Evolutionary conservation across 306 rosid genomes (phyloP), one percentile per base, ranked within the genome.

Genomic region (Cucurbita moschata): DNA sequence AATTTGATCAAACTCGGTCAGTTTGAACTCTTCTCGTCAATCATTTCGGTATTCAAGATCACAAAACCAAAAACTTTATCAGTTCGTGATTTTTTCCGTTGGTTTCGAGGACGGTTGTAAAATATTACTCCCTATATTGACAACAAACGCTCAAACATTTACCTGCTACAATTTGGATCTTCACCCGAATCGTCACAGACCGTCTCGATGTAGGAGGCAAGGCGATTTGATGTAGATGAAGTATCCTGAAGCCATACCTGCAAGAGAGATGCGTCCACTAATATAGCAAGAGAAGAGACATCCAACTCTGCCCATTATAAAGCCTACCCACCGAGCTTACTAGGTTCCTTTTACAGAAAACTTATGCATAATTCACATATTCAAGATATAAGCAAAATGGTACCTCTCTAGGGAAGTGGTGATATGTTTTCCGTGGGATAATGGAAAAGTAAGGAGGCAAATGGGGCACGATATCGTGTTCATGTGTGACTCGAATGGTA

Each of bases 371-470:
- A 67, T 21, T 43, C 72, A 46, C 26, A 6, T 40, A 21, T 43
- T 19, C 19, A 46, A 64, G 71, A 42, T 40, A 38, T 10, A 43
- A 5, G 42, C 1, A 7, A 77, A 67, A 76, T 19, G 65, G 59
- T 86, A 91, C 99, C 99, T 95, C 99, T 83, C 90, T 91, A 1
- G 99, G 89, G 83, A 89, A 89, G 85, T 95, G 99, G 79, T 79
- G 97, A 84, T 95, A 95, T 54, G 99, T 95, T 88, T 88, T 89
- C 72, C 82, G 88, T 12, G 91, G 90, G 76, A 95, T 83, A 79
- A 81, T 72, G 53, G 71, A 72, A 81, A 91, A 89, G 80, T 86
- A 95, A 37, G 99, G 99, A 79, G 99, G 99, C 84, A 91, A 87
- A 85, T 95, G 99, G 42, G 99, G 96, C 77, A 95, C 99, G 30